These are phyloP conservation scores for Delonix regia DNA, from an alignment of 306 rosid genomes.

Conservation along the genomic window DNA sequence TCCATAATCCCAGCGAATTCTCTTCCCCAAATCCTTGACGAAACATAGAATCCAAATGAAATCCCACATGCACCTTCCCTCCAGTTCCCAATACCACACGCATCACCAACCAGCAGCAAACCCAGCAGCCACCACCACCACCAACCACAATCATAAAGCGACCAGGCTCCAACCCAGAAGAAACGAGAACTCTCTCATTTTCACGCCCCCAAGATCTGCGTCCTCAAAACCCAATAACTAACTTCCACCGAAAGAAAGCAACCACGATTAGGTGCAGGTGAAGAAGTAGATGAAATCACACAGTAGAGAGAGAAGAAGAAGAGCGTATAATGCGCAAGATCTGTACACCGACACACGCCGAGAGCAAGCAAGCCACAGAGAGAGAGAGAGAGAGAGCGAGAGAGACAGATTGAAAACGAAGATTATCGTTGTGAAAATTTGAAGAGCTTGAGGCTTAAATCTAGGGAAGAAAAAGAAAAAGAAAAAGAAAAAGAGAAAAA, in stretches of 20 bases:
- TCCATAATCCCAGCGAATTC: constrained; percentile 68
- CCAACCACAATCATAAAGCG: constrained; percentile 62
- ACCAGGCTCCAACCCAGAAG: constrained; percentile 47
- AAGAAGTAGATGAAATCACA: constrained; percentile 31
- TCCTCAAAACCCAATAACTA: constrained; percentile 24
- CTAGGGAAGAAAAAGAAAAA: constrained; percentile 44
- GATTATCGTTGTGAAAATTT: not conserved
- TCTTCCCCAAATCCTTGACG: constrained; percentile 56
- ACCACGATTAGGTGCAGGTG: constrained; percentile 33
- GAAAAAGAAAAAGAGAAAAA: not conserved
- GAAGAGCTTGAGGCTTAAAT: constrained; percentile 56
- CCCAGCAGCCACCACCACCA: too few species aligned
- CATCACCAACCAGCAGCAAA: constrained; percentile 33
- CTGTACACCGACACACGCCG: constrained; percentile 77
- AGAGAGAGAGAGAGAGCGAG: constrained; percentile 9
- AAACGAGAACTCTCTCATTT: constrained; percentile 44
- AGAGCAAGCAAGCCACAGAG: constrained; percentile 3
- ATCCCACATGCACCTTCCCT: constrained; percentile 83
- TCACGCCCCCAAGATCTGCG: constrained; percentile 38
- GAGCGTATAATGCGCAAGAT: constrained; percentile 57
- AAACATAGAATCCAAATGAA: constrained; percentile 71
- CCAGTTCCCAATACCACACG: constrained; percentile 43
- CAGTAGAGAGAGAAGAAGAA: constrained; percentile 33
- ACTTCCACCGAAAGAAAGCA: constrained; percentile 27
- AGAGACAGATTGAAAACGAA: constrained; percentile 33